phyloP scores from a whole-genome alignment of 2,329 filamentous ascomycete species.

The Cladosporium cucumerinum region DNA sequence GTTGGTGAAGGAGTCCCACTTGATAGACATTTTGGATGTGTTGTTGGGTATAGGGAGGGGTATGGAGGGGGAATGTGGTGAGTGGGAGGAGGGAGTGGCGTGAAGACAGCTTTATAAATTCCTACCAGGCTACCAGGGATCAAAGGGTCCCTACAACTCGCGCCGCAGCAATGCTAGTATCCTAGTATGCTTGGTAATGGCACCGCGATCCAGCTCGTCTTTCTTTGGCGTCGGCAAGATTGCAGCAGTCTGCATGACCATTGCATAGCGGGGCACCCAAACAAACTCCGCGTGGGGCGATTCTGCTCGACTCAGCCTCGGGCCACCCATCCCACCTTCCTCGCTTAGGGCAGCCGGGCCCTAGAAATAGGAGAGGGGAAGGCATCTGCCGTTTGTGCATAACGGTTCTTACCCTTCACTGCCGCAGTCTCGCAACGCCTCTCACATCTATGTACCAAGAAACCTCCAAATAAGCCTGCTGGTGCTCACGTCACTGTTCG shows the following conservation, averaged over 20 bases:
- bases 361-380: not conserved
- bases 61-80: not conserved
- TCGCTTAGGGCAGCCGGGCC: not conserved
- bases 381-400: not conserved
- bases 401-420: not conserved
- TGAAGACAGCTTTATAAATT: not conserved
- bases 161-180: not conserved
- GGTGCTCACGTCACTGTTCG: not conserved
- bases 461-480: not conserved
- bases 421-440: not conserved
- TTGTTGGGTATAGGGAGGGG: not conserved
- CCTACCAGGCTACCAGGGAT: not conserved
- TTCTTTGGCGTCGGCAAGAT: not conserved
- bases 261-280: not conserved
- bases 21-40: slow-evolving; percentile 40
- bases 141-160: not conserved
- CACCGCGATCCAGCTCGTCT: not conserved
- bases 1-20: slow-evolving; percentile 39
- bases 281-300: not conserved
- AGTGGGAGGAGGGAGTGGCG: not conserved
- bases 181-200: not conserved
- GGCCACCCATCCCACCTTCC: not conserved
- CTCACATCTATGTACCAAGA: not conserved
- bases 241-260: not conserved
- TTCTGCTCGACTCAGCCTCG: not conserved